Evolutionary conservation across 768 basidiomycete genomes (phyloP).

Genomic region (Fomitopsis pulvina): DNA sequence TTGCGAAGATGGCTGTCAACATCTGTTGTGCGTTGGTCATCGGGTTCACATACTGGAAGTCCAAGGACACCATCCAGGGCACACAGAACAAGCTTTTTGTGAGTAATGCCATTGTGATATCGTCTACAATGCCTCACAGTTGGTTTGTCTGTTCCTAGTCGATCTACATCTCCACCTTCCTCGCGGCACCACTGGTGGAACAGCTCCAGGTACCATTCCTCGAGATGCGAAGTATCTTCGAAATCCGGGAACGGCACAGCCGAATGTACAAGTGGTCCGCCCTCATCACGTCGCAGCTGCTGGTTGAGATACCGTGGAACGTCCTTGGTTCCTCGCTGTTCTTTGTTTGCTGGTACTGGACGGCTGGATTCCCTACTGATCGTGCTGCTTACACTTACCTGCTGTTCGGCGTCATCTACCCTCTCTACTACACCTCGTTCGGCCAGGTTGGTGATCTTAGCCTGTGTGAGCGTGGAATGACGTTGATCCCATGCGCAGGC

Average conservation of each 20-base stretch:
- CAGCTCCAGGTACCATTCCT: constrained; percentile 39
- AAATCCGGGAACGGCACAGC: constrained; percentile 35
- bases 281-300: constrained; percentile 27
- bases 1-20: constrained; percentile 33
- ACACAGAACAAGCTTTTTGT: constrained; percentile 40
- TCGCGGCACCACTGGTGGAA: constrained; percentile 30
- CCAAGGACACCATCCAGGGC: constrained; percentile 31
- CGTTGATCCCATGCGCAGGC: constrained; percentile 19
- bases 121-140: background rate
- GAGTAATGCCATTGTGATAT: constrained; percentile 1
- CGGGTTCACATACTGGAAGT: constrained; percentile 37
- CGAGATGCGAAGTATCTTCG: constrained; percentile 30
- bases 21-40: constrained; percentile 29
- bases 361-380: constrained; percentile 31
- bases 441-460: constrained; percentile 15
- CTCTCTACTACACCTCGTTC: constrained; percentile 39
- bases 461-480: background rate
- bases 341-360: constrained; percentile 46
- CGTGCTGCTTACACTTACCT: constrained; percentile 37
- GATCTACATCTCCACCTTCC: constrained; percentile 28
- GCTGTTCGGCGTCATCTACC: constrained; percentile 29
- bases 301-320: constrained; percentile 39
- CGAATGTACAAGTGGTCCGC: constrained; percentile 37
- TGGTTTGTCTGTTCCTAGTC: constrained; percentile 22
- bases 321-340: constrained; percentile 32